These are phyloP conservation scores for Clarireedia hainanense DNA, from an alignment of 2,329 filamentous ascomycete species.

Conservation along the genomic window DNA sequence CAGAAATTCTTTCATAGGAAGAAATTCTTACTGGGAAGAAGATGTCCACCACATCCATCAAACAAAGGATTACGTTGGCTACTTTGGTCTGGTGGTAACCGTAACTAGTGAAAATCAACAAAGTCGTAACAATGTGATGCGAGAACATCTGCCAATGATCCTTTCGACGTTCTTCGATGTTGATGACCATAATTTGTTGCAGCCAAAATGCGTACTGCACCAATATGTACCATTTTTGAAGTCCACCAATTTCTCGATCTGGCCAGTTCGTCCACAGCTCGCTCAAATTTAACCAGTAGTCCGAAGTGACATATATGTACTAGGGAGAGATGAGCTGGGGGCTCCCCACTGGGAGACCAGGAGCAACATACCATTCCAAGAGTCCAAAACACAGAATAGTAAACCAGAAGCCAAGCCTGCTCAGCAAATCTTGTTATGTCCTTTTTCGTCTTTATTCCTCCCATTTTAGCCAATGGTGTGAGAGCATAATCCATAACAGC, in stretches of 20 bases:
- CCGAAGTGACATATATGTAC: constrained; percentile 73
- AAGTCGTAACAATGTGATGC: constrained; percentile 85
- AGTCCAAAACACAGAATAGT: constrained; percentile 75
- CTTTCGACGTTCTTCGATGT: constrained; percentile 90
- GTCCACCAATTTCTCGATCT: constrained; percentile 60
- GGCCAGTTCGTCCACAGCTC: constrained; percentile 85
- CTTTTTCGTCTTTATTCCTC: constrained; percentile 71
- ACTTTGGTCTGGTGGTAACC: constrained; percentile 80
- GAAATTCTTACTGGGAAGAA: constrained; percentile 60
- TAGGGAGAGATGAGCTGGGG: constrained; percentile 32
- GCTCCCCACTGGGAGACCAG: neutral
- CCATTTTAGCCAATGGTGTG: constrained; percentile 63
- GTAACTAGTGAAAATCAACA: constrained; percentile 75
- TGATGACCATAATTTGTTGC: constrained; percentile 88
- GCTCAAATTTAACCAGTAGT: constrained; percentile 68
- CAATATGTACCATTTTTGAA: constrained; percentile 84
- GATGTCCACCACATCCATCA: constrained; percentile 92
- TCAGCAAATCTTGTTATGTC: constrained; percentile 79
- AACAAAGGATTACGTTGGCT: constrained; percentile 77
- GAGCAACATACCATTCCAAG: constrained; percentile 63
- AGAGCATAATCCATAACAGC: constrained; percentile 82
- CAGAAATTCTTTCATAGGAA: neutral
- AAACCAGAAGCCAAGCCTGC: constrained; percentile 85
- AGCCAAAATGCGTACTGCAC: constrained; percentile 89
- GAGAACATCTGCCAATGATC: constrained; percentile 95